Evolutionary conservation across 371 early-diverging fungal species (phyloP).

Genomic region (Gilbertella persicaria): DNA sequence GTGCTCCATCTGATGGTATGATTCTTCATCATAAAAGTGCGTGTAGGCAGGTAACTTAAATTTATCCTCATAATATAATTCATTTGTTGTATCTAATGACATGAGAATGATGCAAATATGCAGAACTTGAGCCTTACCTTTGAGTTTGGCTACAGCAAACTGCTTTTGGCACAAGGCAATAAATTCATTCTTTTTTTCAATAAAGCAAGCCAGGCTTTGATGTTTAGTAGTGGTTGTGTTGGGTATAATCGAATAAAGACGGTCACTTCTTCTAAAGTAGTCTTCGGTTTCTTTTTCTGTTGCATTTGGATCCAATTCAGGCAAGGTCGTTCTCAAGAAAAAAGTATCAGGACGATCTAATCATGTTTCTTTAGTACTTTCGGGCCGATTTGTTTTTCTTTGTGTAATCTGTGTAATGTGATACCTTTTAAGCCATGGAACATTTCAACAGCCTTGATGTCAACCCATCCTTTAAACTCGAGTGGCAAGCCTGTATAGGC

Average conservation of each 20-base stretch:
- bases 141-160: conserved; percentile 13
- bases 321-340: conserved; percentile 31
- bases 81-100: conserved; percentile 15
- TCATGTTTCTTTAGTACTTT: conserved; percentile 1
- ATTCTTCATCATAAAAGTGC: conserved; percentile 15
- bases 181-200: conserved; percentile 14
- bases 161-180: conserved; percentile 23
- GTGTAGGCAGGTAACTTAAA: conserved; percentile 23
- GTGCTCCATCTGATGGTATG: conserved; percentile 9
- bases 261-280: conserved; percentile 29
- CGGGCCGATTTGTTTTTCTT: conserved; percentile 15
- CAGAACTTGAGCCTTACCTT: conserved; percentile 10
- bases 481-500: conserved; percentile 8
- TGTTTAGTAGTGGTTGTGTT: background rate
- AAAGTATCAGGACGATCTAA: conserved; percentile 43
- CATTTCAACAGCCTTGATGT: conserved; percentile 41
- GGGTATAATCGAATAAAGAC: conserved; percentile 27
- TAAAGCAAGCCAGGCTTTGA: background rate
- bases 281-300: conserved; percentile 25
- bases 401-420: background rate
- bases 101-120: conserved; percentile 10
- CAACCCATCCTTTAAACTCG: conserved; percentile 53
- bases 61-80: conserved; percentile 18
- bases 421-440: conserved; percentile 48
- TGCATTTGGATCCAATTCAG: conserved; percentile 18